Percentiles rank a stretch among this genome's conserved stretches.
Conservation (phyloP, 2,329 filamentous ascomycete genomes). For the Stromatinia cepivora region DNA sequence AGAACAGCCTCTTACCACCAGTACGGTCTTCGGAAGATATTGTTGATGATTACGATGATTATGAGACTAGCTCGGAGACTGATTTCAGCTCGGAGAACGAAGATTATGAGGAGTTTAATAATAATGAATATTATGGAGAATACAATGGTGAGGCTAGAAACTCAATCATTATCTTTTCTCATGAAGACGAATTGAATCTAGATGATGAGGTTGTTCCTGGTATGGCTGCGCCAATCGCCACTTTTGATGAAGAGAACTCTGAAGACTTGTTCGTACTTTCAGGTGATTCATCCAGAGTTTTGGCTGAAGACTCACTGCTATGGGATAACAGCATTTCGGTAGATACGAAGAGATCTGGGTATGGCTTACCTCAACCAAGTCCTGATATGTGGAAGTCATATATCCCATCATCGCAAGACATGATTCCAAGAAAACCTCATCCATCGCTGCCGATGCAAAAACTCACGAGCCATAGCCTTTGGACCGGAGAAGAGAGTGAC, state of each 20-base stretch:
- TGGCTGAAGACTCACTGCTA: slow-evolving; percentile 26
- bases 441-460: slow-evolving; percentile 23
- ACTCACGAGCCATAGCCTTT: slow-evolving; percentile 29
- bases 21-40: slow-evolving; percentile 13
- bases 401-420: slow-evolving; percentile 26
- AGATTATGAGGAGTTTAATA: slow-evolving; percentile 11
- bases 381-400: slow-evolving; percentile 31
- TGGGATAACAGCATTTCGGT: slow-evolving; percentile 22
- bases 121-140: not conserved
- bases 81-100: slow-evolving; percentile 27
- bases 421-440: slow-evolving; percentile 28
- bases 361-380: slow-evolving; percentile 34
- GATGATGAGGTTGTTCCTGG: slow-evolving; percentile 15
- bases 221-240: not conserved
- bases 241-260: not conserved
- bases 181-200: not conserved
- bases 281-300: not conserved
- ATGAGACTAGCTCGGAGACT: slow-evolving; percentile 25
- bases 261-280: not conserved
- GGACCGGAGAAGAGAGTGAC: slow-evolving; percentile 17
- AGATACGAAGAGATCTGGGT: not conserved
- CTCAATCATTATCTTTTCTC: slow-evolving; percentile 17
- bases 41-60: slow-evolving; percentile 31
- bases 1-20: slow-evolving; percentile 50
- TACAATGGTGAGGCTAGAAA: not conserved